phyloP scores from a whole-genome alignment of 768 basidiomycete genomes.

The Leucosporidium yakuticum region DNA sequence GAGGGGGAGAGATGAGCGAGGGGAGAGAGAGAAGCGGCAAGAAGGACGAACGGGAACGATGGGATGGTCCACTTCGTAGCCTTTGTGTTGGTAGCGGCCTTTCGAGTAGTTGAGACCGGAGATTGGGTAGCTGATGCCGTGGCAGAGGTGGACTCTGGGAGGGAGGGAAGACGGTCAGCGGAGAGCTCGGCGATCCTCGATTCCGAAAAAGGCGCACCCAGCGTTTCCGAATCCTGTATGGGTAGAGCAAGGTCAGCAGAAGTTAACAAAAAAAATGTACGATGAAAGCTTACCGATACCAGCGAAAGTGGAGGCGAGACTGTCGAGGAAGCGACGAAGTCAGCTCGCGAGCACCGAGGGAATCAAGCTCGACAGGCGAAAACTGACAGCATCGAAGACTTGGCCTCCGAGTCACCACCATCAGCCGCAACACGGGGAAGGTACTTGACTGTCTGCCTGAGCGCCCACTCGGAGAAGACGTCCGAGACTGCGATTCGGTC shows the following conservation, averaged over 20 bases:
- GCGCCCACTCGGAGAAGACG: conserved; percentile 87
- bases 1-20: neutral
- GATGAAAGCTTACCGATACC: conserved; percentile 59
- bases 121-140: conserved; percentile 51
- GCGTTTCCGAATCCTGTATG: conserved; percentile 67
- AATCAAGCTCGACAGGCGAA: neutral
- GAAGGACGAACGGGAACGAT: conserved; percentile 72
- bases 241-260: neutral
- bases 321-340: conserved; percentile 39
- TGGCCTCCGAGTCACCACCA: conserved; percentile 69
- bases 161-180: too few relatives aligned
- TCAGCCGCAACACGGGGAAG: conserved; percentile 77
- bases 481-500: conserved; percentile 61
- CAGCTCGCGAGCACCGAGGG: neutral
- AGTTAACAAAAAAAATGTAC: conserved; percentile 30
- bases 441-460: conserved; percentile 78
- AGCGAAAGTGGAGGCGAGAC: conserved; percentile 85
- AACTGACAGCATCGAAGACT: conserved; percentile 80
- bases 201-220: conserved; percentile 73
- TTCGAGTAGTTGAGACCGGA: conserved; percentile 92
- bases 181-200: conserved; percentile 50
- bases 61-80: conserved; percentile 74
- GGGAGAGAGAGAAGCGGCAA: neutral
- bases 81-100: conserved; percentile 83
- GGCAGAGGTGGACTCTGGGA: conserved; percentile 20